Conservation (phyloP, 139 green algal species). For the Chlamydomonas incerta region DNA sequence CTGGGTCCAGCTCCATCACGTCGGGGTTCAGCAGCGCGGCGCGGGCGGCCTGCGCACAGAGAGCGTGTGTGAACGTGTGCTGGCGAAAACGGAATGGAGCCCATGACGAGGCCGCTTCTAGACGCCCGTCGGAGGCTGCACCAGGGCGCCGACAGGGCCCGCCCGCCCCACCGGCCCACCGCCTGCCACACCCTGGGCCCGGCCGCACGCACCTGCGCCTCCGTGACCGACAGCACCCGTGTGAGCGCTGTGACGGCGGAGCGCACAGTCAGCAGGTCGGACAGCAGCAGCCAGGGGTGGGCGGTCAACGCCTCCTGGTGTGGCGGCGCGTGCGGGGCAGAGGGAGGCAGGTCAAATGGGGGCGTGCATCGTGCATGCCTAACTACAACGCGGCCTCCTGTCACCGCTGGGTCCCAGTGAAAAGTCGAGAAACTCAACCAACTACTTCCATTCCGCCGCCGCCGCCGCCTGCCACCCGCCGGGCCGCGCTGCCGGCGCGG, state of each 20-base stretch:
- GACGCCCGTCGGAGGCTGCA: too few species aligned
- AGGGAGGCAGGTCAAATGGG: too few species aligned
- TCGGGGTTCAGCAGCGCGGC: constrained; percentile 12
- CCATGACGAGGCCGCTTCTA: background rate
- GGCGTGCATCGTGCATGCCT: too few species aligned
- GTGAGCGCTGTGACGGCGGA: background rate
- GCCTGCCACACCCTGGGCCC: background rate
- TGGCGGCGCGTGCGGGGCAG: too few species aligned
- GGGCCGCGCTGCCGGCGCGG: too few species aligned
- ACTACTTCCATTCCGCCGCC: too few species aligned
- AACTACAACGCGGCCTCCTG: too few species aligned
- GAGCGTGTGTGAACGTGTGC: too few species aligned
- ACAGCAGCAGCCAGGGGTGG: constrained; percentile 29
- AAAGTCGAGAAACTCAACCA: too few species aligned
- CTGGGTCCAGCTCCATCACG: constrained; percentile 3
- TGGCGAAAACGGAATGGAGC: background rate
- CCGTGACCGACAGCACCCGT: background rate
- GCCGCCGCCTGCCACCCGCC: too few species aligned
- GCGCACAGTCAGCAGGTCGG: background rate
- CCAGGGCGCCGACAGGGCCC: too few species aligned
- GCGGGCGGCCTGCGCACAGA: background rate
- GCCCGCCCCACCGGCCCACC: background rate
- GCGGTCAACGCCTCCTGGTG: background rate
- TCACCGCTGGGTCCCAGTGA: too few species aligned
- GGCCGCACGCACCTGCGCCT: background rate